phyloP scores from a whole-genome alignment of 2,329 filamentous ascomycete genomes.

The Colletotrichum sp. region DNA sequence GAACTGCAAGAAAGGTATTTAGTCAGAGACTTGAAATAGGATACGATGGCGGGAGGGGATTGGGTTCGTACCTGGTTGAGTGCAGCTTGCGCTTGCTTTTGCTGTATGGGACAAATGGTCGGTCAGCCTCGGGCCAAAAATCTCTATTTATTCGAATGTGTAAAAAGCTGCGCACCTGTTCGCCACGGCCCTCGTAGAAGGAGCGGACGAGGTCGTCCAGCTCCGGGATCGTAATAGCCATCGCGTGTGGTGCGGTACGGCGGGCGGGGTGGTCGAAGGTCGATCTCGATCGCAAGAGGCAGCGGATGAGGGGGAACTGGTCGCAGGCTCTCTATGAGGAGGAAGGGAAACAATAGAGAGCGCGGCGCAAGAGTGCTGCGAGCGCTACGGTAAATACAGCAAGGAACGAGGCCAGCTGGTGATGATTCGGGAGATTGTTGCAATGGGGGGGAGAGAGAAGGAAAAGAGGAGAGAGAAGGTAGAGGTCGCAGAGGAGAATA shows the following conservation, averaged over 20 bases:
- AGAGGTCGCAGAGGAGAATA: background rate
- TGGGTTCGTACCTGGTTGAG: slow-evolving; percentile 80
- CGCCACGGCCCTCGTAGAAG: slow-evolving; percentile 97
- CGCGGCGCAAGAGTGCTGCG: slow-evolving; percentile 7
- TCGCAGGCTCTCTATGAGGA: slow-evolving; percentile 17
- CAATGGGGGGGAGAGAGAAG: slow-evolving; percentile 1
- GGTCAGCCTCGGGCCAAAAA: slow-evolving; percentile 38
- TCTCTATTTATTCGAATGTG: background rate
- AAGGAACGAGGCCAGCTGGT: background rate
- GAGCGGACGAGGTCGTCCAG: slow-evolving; percentile 94
- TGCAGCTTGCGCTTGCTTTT: slow-evolving; percentile 93
- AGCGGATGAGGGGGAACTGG: slow-evolving; percentile 14
- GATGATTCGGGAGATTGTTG: background rate
- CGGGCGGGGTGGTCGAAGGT: slow-evolving; percentile 33
- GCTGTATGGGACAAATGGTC: slow-evolving; percentile 60
- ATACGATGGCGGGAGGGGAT: slow-evolving; percentile 6
- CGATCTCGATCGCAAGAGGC: slow-evolving; percentile 23
- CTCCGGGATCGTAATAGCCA: slow-evolving; percentile 84
- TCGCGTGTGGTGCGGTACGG: slow-evolving; percentile 45
- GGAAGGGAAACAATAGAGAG: slow-evolving; percentile 28
- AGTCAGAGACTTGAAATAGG: slow-evolving; percentile 13
- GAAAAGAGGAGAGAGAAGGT: background rate
- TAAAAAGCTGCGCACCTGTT: slow-evolving; percentile 68
- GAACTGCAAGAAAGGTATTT: slow-evolving; percentile 66
- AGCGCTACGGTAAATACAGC: background rate